Evolutionary conservation across 148 eudicot species (phyloP).

Genomic region (Nyssa sinensis): DNA sequence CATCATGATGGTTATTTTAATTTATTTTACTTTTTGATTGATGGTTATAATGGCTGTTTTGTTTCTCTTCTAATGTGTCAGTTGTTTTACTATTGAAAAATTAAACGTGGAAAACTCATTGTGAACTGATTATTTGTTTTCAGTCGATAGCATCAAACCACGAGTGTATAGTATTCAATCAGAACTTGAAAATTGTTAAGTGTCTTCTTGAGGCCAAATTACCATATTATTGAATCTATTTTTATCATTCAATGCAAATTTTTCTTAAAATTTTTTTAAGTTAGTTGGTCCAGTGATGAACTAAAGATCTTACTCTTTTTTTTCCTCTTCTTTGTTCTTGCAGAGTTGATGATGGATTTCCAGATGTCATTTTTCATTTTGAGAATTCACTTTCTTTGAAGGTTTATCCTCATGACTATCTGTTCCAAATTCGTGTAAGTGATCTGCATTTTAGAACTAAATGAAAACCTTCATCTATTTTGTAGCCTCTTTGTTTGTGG

Average conservation of each 20-base stretch:
- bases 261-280: slow-evolving; percentile 3
- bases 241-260: not conserved
- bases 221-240: not conserved
- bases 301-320: not conserved
- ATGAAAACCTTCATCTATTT: not conserved
- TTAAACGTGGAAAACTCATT: too few relatives aligned
- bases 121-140: too few relatives aligned
- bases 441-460: not conserved
- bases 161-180: too few relatives aligned
- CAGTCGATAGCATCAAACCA: too few relatives aligned
- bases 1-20: too few relatives aligned
- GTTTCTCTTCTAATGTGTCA: too few relatives aligned
- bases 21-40: too few relatives aligned
- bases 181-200: too few relatives aligned
- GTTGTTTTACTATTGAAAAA: too few relatives aligned
- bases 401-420: slow-evolving; percentile 49
- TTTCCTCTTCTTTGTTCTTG: slow-evolving; percentile 8
- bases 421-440: slow-evolving; percentile 44
- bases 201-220: not conserved
- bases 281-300: not conserved
- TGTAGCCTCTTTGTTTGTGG: too few relatives aligned
- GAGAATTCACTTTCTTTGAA: slow-evolving; percentile 38
- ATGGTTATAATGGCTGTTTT: too few relatives aligned
- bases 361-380: slow-evolving; percentile 40
- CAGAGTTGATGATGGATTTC: slow-evolving; percentile 51